Percentiles rank a stretch among this genome's conserved stretches.
phyloP scores from a whole-genome alignment of 192 early-diverging fungal species.

The Podila clonocystis region DNA sequence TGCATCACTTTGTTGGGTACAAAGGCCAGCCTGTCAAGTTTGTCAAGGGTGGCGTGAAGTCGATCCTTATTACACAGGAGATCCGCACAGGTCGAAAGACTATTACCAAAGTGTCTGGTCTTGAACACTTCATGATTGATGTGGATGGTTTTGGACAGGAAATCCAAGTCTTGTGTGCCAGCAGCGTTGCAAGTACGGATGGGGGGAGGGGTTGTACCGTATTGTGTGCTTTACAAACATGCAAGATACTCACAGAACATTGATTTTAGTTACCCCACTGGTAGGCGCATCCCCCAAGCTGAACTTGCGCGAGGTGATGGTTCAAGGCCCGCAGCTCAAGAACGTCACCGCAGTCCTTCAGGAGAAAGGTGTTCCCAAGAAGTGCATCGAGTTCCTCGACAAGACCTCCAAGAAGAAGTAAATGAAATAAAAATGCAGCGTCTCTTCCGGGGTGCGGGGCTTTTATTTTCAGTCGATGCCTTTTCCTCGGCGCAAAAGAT shows the following conservation, averaged over 20 bases:
- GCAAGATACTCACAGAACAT: too few relatives aligned
- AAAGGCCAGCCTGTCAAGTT: constrained; percentile 31
- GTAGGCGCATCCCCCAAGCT: constrained; percentile 62
- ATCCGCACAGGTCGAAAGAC: constrained; percentile 70
- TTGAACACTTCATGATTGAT: constrained; percentile 71
- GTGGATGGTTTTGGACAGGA: constrained; percentile 68
- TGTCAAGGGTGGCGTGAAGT: constrained; percentile 56
- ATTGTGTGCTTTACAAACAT: too few relatives aligned
- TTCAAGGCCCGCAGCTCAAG: constrained; percentile 80
- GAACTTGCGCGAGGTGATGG: constrained; percentile 72
- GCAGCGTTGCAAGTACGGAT: constrained; percentile 72
- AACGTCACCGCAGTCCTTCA: constrained; percentile 61
- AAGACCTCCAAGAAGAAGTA: constrained; percentile 42
- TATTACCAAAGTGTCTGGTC: constrained; percentile 70
- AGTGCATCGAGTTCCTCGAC: constrained; percentile 52
- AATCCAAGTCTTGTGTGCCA: constrained; percentile 71
- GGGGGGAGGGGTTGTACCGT: too few relatives aligned
- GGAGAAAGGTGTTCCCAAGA: constrained; percentile 62
- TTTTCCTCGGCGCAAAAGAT: too few relatives aligned
- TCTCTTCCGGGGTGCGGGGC: too few relatives aligned
- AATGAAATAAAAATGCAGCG: constrained; percentile 1
- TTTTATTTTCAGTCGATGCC: too few relatives aligned
- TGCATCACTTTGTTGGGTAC: constrained; percentile 31
- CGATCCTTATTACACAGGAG: constrained; percentile 67
- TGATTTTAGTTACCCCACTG: constrained; percentile 57